Percentiles rank a stretch among this genome's conserved stretches.
Evolutionary conservation across 352 stramenopile genomes (phyloP).

Genomic region (Pythium dissimile): DNA sequence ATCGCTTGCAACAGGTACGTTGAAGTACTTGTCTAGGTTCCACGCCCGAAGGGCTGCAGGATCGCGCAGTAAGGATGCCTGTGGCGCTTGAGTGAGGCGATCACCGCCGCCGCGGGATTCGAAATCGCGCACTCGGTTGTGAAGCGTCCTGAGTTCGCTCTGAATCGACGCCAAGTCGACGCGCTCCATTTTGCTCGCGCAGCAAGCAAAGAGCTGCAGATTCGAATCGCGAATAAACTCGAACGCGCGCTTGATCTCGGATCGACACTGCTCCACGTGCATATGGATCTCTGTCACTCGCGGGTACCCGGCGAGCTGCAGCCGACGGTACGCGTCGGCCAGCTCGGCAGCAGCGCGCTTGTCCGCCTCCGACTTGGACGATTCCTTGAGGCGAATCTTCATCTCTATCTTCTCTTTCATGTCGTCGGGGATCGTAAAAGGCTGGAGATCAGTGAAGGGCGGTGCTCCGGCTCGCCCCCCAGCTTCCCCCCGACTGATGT

Average conservation of each 20-base stretch:
- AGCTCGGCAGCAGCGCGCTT: slow-evolving; percentile 42
- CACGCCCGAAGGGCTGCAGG: background rate
- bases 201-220: slow-evolving; percentile 59
- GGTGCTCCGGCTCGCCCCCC: slow-evolving; percentile 19
- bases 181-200: slow-evolving; percentile 57
- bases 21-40: slow-evolving; percentile 29
- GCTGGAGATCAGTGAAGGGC: slow-evolving; percentile 61
- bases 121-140: slow-evolving; percentile 32
- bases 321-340: slow-evolving; percentile 50
- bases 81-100: background rate
- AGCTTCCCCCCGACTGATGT: slow-evolving; percentile 33
- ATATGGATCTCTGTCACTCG: slow-evolving; percentile 56
- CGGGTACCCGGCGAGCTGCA: slow-evolving; percentile 60
- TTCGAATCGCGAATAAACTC: slow-evolving; percentile 64
- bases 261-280: slow-evolving; percentile 57
- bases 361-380: slow-evolving; percentile 45
- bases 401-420: slow-evolving; percentile 77
- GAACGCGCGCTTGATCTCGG: slow-evolving; percentile 66
- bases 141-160: slow-evolving; percentile 46
- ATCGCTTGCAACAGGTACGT: slow-evolving; percentile 16
- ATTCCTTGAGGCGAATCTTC: slow-evolving; percentile 56
- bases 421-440: slow-evolving; percentile 74
- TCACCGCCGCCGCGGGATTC: slow-evolving; percentile 13
- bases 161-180: slow-evolving; percentile 44
- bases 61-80: background rate